A percentile compares a stretch with the other conserved stretches of the same genome.
Evolutionary conservation across 2,329 filamentous ascomycete genomes (phyloP).

Genomic region (Clonostachys byssicola): DNA sequence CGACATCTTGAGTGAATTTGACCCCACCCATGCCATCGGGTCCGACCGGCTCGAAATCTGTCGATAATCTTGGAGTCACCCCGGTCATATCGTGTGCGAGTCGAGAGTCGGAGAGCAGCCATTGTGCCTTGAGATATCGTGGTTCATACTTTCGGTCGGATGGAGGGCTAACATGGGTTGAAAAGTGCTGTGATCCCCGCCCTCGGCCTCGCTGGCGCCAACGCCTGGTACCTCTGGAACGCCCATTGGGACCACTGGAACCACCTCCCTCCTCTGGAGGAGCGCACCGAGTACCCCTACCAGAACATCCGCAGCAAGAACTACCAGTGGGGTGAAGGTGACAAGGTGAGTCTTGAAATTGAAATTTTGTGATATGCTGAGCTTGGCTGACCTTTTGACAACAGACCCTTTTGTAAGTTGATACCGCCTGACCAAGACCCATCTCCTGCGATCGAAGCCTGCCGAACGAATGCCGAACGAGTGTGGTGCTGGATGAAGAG

Average conservation of each 20-base stretch:
- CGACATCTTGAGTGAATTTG: conserved; percentile 16
- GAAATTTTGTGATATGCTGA: conserved; percentile 1
- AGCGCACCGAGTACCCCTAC: conserved; percentile 91
- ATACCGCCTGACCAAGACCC: neutral
- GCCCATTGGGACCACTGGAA: conserved; percentile 97
- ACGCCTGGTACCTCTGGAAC: conserved; percentile 88
- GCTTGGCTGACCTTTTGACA: conserved; percentile 14
- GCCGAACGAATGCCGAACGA: neutral
- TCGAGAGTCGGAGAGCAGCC: too few species aligned
- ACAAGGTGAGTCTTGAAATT: conserved; percentile 62
- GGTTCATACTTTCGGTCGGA: too few species aligned
- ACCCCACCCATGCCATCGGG: neutral
- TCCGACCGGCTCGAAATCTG: too few species aligned
- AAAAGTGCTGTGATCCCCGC: conserved; percentile 74
- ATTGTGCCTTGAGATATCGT: too few species aligned
- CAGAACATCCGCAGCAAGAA: conserved; percentile 98
- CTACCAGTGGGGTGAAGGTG: conserved; percentile 90
- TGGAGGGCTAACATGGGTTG: conserved; percentile 1
- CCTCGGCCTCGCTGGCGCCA: conserved; percentile 68
- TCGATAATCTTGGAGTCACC: too few species aligned
- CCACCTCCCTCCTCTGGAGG: conserved; percentile 82
- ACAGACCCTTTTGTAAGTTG: conserved; percentile 63
- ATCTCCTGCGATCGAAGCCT: neutral
- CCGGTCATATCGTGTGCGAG: too few species aligned
- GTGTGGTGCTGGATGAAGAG: too few species aligned